Evolutionary conservation across 768 basidiomycete genomes (phyloP).

Genomic region (Gymnopilus dilepis): DNA sequence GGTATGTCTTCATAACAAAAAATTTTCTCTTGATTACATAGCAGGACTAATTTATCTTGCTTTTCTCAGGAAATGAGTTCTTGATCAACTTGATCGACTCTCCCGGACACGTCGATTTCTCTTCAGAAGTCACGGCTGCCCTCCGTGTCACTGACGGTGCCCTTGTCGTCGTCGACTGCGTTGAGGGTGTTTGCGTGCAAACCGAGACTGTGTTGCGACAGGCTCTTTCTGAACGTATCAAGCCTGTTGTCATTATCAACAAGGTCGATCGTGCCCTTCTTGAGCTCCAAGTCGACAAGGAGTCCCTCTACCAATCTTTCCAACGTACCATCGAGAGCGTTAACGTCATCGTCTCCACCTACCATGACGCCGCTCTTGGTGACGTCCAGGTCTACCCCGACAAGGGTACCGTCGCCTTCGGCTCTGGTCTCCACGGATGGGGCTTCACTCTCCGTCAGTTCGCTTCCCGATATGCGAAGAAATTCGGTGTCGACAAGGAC

Average conservation of each 20-base stretch:
- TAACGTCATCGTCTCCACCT: constrained; percentile 98
- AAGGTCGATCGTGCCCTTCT: constrained; percentile 99
- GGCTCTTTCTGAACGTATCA: constrained; percentile 97
- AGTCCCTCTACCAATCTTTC: constrained; percentile 98
- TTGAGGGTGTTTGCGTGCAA: constrained; percentile 99
- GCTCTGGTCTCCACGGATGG: constrained; percentile 99
- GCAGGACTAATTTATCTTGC: constrained; percentile 17
- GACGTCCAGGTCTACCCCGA: constrained; percentile 99
- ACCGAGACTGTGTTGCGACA: constrained; percentile 99
- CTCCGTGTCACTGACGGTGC: constrained; percentile 99
- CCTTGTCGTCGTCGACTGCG: constrained; percentile 98
- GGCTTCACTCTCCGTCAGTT: constrained; percentile 99
- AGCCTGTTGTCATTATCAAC: constrained; percentile 99
- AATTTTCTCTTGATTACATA: constrained; percentile 9
- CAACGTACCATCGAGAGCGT: constrained; percentile 95
- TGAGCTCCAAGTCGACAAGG: constrained; percentile 96
- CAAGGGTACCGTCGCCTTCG: constrained; percentile 97
- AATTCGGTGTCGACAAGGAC: constrained; percentile 97
- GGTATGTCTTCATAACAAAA: constrained; percentile 51
- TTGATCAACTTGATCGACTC: constrained; percentile 99
- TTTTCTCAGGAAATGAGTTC: constrained; percentile 80
- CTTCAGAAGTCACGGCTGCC: constrained; percentile 98
- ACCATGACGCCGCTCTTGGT: constrained; percentile 91
- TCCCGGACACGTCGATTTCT: constrained; percentile 99
- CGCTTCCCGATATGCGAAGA: constrained; percentile 92